phyloP scores from a whole-genome alignment of 306 rosid genomes.

The Albizia julibrissin region DNA sequence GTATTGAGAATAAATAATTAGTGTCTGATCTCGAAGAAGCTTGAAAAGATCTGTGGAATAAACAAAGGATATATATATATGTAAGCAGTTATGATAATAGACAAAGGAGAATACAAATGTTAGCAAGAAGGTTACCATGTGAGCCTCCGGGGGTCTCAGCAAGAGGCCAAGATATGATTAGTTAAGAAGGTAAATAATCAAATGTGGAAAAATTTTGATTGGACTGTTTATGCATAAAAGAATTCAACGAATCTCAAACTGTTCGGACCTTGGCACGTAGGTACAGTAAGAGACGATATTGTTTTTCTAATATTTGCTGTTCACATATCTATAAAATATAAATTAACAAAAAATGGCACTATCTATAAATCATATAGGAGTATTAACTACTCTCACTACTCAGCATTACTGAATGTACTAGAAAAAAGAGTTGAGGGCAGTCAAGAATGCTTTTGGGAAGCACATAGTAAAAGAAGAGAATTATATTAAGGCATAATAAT shows the following conservation, averaged over 20 bases:
- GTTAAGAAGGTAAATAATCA: constrained; percentile 11
- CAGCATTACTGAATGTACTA: background rate
- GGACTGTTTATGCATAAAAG: background rate
- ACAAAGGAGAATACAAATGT: background rate
- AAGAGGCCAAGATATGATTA: constrained; percentile 9
- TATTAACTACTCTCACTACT: background rate
- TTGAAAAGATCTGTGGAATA: background rate
- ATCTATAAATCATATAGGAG: too few relatives aligned
- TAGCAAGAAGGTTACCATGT: constrained; percentile 30
- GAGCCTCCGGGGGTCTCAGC: background rate
- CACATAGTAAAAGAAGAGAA: constrained; percentile 25
- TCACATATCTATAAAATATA: background rate
- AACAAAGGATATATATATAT: background rate
- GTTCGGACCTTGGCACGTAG: background rate
- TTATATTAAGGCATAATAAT: constrained; percentile 41
- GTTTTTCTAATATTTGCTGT: background rate
- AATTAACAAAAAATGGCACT: background rate
- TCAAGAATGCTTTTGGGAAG: constrained; percentile 26
- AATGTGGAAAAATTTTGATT: background rate
- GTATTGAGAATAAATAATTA: background rate
- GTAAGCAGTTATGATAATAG: background rate
- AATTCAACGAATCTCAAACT: background rate
- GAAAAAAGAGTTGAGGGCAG: constrained; percentile 10
- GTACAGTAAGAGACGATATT: background rate
- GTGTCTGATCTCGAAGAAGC: constrained; percentile 29